Evolutionary conservation across 352 stramenopile genomes (phyloP).

Genomic region (Aphanomyces cochlioides): DNA sequence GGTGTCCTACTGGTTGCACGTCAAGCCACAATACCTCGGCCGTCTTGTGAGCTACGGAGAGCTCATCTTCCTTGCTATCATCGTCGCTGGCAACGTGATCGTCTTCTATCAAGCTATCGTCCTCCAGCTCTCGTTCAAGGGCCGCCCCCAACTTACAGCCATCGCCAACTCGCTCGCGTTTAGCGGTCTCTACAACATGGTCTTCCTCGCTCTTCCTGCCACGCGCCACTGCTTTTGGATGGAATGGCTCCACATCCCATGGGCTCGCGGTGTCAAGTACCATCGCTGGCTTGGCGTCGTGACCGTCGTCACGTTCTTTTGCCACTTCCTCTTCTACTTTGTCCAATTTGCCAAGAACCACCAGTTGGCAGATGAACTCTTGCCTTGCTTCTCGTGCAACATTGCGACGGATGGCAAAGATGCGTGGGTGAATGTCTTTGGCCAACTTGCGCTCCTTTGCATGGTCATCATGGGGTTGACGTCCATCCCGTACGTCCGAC

Average conservation of each 20-base stretch:
- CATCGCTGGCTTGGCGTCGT: constrained; percentile 34
- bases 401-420: constrained; percentile 23
- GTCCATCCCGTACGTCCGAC: constrained; percentile 31
- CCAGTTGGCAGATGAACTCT: constrained; percentile 29
- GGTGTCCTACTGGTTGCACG: not conserved
- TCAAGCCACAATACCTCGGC: not conserved
- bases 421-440: constrained; percentile 33
- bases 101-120: constrained; percentile 32
- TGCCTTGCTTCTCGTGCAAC: constrained; percentile 33
- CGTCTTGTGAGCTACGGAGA: constrained; percentile 28
- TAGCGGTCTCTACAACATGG: constrained; percentile 35
- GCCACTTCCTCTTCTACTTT: constrained; percentile 36
- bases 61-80: constrained; percentile 32
- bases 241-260: constrained; percentile 34
- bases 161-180: constrained; percentile 37
- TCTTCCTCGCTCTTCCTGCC: constrained; percentile 32
- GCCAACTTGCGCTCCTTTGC: constrained; percentile 32
- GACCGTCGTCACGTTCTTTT: constrained; percentile 10
- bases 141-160: not conserved
- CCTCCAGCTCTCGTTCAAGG: constrained; percentile 25
- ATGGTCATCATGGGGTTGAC: constrained; percentile 36
- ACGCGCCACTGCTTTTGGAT: constrained; percentile 34
- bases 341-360: constrained; percentile 30
- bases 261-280: constrained; percentile 32
- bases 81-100: constrained; percentile 25